Evolutionary conservation across 495 filamentous ascomycete genomes (phyloP).

Genomic region (Sordaria brevicollis): DNA sequence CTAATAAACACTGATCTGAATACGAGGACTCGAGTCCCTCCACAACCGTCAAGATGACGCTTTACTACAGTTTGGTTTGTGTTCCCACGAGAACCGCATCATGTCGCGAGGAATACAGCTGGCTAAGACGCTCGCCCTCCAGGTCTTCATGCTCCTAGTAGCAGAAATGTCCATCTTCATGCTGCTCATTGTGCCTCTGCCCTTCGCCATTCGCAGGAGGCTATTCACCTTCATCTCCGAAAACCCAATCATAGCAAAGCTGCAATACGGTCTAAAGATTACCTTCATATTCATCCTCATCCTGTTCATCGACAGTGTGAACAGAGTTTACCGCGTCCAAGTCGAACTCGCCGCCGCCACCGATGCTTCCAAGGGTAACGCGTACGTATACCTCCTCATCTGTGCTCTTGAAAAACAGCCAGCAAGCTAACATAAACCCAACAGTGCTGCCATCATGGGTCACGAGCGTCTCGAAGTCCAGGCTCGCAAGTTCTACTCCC

Average conservation of each 20-base stretch:
- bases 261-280: conserved; percentile 58
- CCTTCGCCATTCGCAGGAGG: conserved; percentile 75
- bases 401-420: neutral
- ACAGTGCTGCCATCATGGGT: conserved; percentile 58
- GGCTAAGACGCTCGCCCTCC: conserved; percentile 19
- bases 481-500: conserved; percentile 98
- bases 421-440: conserved; percentile 13
- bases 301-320: conserved; percentile 96
- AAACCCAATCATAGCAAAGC: conserved; percentile 51
- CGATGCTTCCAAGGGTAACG: conserved; percentile 25
- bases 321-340: conserved; percentile 95
- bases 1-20: neutral
- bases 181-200: conserved; percentile 82
- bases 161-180: conserved; percentile 91
- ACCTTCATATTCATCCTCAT: conserved; percentile 98
- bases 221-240: conserved; percentile 85
- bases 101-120: neutral
- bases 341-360: conserved; percentile 60
- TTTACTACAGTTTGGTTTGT: conserved; percentile 94
- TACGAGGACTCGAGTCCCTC: neutral
- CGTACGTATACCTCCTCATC: conserved; percentile 13
- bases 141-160: conserved; percentile 92
- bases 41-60: conserved; percentile 65
- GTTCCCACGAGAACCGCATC: neutral
- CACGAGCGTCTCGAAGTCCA: conserved; percentile 96